phyloP scores from a whole-genome alignment of 148 eudicot species.

The Amaranthus hypochondriacus region DNA sequence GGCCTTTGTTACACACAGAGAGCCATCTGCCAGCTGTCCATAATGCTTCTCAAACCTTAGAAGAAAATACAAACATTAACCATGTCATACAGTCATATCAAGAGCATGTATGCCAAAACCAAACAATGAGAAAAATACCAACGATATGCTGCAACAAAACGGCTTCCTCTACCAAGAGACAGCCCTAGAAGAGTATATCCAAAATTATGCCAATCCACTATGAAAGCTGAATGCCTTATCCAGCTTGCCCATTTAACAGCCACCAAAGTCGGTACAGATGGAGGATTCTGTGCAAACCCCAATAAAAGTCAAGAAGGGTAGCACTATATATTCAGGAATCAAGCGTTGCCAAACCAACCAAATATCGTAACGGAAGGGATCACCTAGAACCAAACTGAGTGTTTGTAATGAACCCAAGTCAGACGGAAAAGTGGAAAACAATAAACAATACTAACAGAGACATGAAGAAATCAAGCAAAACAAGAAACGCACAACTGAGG shows the following conservation, averaged over 20 bases:
- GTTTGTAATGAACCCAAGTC: no score
- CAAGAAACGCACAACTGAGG: no score
- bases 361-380: no score
- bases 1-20: slow-evolving; percentile 91
- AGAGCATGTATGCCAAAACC: background rate
- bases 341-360: background rate
- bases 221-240: slow-evolving; percentile 64
- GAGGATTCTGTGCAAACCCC: slow-evolving; percentile 63
- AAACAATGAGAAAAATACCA: slow-evolving; percentile 45
- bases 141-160: slow-evolving; percentile 67
- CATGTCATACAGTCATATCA: slow-evolving; percentile 6
- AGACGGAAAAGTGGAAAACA: background rate
- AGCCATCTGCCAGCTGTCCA: slow-evolving; percentile 88
- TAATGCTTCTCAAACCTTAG: slow-evolving; percentile 79
- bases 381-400: no score
- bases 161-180: slow-evolving; percentile 88
- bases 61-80: slow-evolving; percentile 13
- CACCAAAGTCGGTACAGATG: slow-evolving; percentile 86
- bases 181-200: slow-evolving; percentile 87
- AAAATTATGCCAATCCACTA: slow-evolving; percentile 97
- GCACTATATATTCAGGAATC: background rate
- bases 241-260: slow-evolving; percentile 97
- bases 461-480: background rate
- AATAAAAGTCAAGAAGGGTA: background rate
- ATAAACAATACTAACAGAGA: background rate